phyloP scores from a whole-genome alignment of 2,329 filamentous ascomycete genomes.

The Tolypocladium inflatum region DNA sequence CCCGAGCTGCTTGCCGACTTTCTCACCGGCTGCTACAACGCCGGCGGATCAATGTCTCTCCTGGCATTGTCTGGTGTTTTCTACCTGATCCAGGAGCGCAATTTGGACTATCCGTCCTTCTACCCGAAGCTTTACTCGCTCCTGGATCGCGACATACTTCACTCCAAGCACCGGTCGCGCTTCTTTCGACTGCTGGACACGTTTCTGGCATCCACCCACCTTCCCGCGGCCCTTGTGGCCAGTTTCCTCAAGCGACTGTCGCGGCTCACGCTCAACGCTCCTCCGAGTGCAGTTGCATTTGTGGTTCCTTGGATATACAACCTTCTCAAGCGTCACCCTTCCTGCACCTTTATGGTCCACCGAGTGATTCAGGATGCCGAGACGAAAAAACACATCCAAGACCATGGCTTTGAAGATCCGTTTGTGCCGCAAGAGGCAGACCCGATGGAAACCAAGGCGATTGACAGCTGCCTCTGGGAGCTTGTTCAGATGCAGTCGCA shows the following conservation, averaged over 20 bases:
- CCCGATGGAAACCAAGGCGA: constrained; percentile 75
- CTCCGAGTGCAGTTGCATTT: constrained; percentile 79
- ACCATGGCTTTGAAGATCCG: constrained; percentile 56
- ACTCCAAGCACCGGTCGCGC: constrained; percentile 86
- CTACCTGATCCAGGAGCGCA: constrained; percentile 86
- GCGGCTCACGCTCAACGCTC: constrained; percentile 74
- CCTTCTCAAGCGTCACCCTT: constrained; percentile 78
- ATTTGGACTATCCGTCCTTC: constrained; percentile 92
- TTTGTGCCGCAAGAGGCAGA: constrained; percentile 70
- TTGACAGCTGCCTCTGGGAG: constrained; percentile 94
- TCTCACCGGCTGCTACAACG: constrained; percentile 84
- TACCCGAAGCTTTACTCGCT: constrained; percentile 91
- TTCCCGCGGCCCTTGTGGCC: constrained; percentile 82
- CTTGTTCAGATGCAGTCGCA: constrained; percentile 83
- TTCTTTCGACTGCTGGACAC: constrained; percentile 90
- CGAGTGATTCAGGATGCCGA: constrained; percentile 54
- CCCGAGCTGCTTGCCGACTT: constrained; percentile 93
- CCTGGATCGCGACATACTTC: constrained; percentile 73
- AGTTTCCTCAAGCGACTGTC: constrained; percentile 95
- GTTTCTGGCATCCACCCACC: constrained; percentile 83
- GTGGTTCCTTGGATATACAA: constrained; percentile 95
- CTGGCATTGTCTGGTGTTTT: constrained; percentile 88
- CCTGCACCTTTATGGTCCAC: constrained; percentile 94
- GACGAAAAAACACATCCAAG: constrained; percentile 48
- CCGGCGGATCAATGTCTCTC: constrained; percentile 77